Percentiles rank a stretch among this genome's conserved stretches.
phyloP scores from a whole-genome alignment of 495 filamentous ascomycete genomes.

The Hypoxylon cercidicola region DNA sequence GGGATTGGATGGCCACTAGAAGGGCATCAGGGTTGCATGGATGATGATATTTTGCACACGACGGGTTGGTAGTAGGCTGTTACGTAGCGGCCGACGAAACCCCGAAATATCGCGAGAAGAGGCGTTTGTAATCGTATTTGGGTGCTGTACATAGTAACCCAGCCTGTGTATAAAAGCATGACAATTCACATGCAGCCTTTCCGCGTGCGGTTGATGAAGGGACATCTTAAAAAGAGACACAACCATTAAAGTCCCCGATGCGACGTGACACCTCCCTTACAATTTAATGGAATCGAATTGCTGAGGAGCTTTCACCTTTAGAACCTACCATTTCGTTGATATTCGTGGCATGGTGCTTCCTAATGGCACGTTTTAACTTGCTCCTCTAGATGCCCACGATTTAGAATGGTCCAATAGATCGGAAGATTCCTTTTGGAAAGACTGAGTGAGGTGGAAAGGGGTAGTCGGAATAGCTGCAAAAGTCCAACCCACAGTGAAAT shows the following conservation, averaged over 20 bases:
- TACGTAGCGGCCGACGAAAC: slow-evolving; percentile 28
- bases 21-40: slow-evolving; percentile 38
- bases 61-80: slow-evolving; percentile 30
- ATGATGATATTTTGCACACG: slow-evolving; percentile 34
- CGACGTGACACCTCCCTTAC: no score
- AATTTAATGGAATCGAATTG: no score
- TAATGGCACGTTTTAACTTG: slow-evolving; percentile 25
- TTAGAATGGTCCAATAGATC: no score
- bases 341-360: slow-evolving; percentile 25
- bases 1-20: slow-evolving; percentile 41
- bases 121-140: slow-evolving; percentile 41
- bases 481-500: not conserved
- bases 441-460: slow-evolving; percentile 9
- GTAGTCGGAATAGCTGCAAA: slow-evolving; percentile 11
- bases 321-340: no score
- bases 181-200: not conserved
- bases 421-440: no score
- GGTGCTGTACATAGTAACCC: slow-evolving; percentile 46
- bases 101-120: slow-evolving; percentile 29
- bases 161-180: slow-evolving; percentile 41
- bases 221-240: not conserved
- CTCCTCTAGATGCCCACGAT: slow-evolving; percentile 33
- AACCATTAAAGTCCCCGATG: no score
- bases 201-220: not conserved
- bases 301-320: no score